Base-by-base conservation (phyloP, 495 filamentous ascomycete genomes). In the Venustampulla echinocandica region DNA sequence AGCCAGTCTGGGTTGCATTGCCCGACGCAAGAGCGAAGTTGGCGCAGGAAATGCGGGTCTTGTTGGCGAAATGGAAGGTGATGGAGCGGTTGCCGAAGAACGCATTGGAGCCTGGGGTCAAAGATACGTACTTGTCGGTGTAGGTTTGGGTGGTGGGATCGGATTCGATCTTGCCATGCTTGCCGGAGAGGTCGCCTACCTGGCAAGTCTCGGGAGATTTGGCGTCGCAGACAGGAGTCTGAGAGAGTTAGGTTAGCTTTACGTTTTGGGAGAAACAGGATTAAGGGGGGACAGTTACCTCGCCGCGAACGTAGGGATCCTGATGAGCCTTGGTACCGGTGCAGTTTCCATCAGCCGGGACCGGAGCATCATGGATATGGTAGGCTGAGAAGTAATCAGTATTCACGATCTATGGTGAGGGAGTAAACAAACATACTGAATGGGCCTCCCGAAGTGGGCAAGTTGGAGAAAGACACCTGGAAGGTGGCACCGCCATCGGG, bases 11-110 rank as follows among this genome's bases (percentile, higher is more conserved):
- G 20, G 18, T 27, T 10, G 38, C 7, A 14, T 15, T 30, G 14
- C 22, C 27, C n/a, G n/a, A n/a, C 3, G 46, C 4, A 20, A 40
- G 17, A 7, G 49, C 50, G 43, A 89, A 85, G 69, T 81, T 86
- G 56, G 80, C 82, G 65, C 85, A 90, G 1, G 76, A 69, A 54
- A 87, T 71, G 48, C 82, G 77, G 0, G 78, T 85, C 62, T 72
- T 80, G 67, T 85, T 85, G 47, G 67, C 65, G 53, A 69, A 75
- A 65, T 94, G 87, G 42, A 95, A 63, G 33, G 90, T 85, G 42
- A 94, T 58, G 37, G 81, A 87, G 42, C 80, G 74, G 69, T 90
- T 84, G 42, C 85, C 86, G 54, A 94, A 77, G 70, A 82, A 95
- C 41, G 84, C 68, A 24, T 67, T 71, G 19, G 69, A 63, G 19